These are phyloP conservation scores for Raddia distichophylla DNA, from an alignment of 176 grass and related monocot genomes.

Conservation along the genomic window DNA sequence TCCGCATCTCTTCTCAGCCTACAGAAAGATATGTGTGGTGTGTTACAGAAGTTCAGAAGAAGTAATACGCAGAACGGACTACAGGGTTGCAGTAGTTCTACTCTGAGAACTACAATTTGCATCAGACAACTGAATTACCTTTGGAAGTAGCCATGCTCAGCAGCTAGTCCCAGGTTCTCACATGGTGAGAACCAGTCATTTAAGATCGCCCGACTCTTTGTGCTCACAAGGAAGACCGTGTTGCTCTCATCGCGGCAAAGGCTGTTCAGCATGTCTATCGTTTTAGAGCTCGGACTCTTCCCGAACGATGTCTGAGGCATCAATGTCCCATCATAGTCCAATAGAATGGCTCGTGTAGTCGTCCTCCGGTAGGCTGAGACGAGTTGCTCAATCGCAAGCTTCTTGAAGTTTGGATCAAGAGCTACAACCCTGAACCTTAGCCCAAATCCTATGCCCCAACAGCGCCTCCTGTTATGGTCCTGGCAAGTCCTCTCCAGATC, in stretches of 20 bases:
- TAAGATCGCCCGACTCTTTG: conserved; percentile 62
- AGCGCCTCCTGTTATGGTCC: conserved; percentile 73
- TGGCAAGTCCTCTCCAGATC: conserved; percentile 84
- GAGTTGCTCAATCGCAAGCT: conserved; percentile 76
- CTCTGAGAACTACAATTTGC: not conserved
- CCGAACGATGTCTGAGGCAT: conserved; percentile 82
- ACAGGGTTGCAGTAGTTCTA: not conserved
- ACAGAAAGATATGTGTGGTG: conserved; percentile 5
- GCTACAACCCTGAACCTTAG: conserved; percentile 83
- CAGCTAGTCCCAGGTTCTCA: conserved; percentile 71
- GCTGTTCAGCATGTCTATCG: conserved; percentile 70
- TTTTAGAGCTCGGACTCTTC: conserved; percentile 63
- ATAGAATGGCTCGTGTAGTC: conserved; percentile 54
- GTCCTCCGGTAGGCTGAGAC: conserved; percentile 83
- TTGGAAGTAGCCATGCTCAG: conserved; percentile 84
- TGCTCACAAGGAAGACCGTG: conserved; percentile 74
- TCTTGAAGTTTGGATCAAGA: conserved; percentile 89
- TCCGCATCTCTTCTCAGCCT: conserved; percentile 71
- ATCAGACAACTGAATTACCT: conserved; percentile 50
- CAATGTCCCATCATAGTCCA: conserved; percentile 90
- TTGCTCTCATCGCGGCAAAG: conserved; percentile 76
- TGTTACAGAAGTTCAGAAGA: not conserved
- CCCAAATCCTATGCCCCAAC: conserved; percentile 93
- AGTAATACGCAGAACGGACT: not conserved
- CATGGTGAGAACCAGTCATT: conserved; percentile 77